Base-by-base conservation (phyloP, 1,284 basidiomycete genomes). In the Baeospora myosura region DNA sequence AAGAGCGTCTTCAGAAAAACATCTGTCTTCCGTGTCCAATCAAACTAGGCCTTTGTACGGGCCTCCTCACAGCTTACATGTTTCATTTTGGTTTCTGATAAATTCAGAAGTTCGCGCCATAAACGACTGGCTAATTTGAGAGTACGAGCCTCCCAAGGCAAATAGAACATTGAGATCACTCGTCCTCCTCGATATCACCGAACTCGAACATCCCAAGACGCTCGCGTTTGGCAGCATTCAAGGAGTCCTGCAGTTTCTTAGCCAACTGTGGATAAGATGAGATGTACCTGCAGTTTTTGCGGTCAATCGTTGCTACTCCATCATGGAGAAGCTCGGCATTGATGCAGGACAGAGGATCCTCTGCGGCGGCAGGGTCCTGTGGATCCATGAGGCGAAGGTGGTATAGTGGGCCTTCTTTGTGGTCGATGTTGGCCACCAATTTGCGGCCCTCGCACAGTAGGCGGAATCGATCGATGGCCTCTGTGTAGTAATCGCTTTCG, bases 321-420 rank as follows among this genome's bases (percentile, higher is more conserved):
- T 88, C 87, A 23, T 78, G 72, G 16, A 92, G 66, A 7, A 94
- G 69, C 59, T 91, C 88, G 7, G 80, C 85, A 54, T 94, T 94
- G 59, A 93, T 74, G 55, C 82, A 89, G 5, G 81, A 74, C n/a
- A 78, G 59, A 1, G 84, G 80, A 55, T 90, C 82, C 21, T 76
- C 64, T 6, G 75, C 71, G 7, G 75, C 69, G 7, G 71, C 66
- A 3, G 87, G 80, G 61, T 92, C 84, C 23, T 70, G 61, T 0
- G 91, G 84, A 58, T 95, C 90, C 48, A 94, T 91, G 34, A 95
- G 74, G 24, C 92, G 85, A 40, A 95, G 74, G 60, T 95, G 92
- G 12, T 91, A 68, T 2, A 81, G 57, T 28, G 73, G 58, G 32
- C 85, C 86, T 57, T 95, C 93, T 54, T 72, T 79, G 56, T 85